Evolutionary conservation across 2,329 filamentous ascomycete genomes (phyloP).

Genomic region (Ceratocystis variospora): DNA sequence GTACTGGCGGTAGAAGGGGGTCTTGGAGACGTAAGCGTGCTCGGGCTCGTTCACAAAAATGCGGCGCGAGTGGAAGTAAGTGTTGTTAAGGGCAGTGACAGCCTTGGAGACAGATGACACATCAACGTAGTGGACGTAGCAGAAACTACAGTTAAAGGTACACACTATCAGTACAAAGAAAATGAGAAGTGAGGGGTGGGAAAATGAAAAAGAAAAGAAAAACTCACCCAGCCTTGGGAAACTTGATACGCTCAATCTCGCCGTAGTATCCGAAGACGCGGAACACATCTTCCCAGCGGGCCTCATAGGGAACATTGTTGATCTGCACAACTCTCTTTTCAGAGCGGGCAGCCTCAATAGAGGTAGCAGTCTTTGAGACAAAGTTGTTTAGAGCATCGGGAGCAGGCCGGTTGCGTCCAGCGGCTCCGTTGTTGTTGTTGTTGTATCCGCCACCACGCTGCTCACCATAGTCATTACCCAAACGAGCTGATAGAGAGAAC

Average conservation of each 20-base stretch:
- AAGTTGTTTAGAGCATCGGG: conserved; percentile 15
- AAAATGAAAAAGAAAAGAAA: no score
- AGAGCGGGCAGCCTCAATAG: conserved; percentile 11
- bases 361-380: conserved; percentile 14
- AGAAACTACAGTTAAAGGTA: neutral
- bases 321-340: conserved; percentile 16
- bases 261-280: conserved; percentile 18
- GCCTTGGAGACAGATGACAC: conserved; percentile 9
- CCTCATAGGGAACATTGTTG: conserved; percentile 13
- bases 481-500: conserved; percentile 9
- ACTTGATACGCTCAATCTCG: conserved; percentile 18
- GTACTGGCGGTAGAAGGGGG: neutral
- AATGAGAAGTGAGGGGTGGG: neutral
- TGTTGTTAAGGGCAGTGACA: conserved; percentile 14
- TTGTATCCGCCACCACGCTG: neutral
- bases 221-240: conserved; percentile 16
- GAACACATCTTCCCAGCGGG: conserved; percentile 18
- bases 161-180: neutral
- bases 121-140: conserved; percentile 17
- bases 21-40: conserved; percentile 7
- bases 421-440: neutral
- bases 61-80: conserved; percentile 18
- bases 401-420: neutral
- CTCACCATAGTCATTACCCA: neutral
- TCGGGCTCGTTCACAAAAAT: conserved; percentile 15